These are phyloP conservation scores for Cladophialophora immunda DNA, from an alignment of 2,329 filamentous ascomycete species.

Conservation along the genomic window DNA sequence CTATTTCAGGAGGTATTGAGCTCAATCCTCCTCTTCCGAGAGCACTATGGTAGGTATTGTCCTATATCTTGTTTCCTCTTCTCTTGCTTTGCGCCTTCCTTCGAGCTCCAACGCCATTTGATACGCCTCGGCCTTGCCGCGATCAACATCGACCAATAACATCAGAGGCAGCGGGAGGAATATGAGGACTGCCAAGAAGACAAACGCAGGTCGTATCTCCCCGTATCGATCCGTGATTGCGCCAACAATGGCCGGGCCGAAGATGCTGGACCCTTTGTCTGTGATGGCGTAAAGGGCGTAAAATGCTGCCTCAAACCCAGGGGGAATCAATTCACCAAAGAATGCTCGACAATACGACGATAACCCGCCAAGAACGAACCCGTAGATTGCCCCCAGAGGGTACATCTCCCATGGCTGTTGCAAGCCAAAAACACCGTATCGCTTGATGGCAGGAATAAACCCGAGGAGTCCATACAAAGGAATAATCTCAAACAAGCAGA, in stretches of 20 bases:
- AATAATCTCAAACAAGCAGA: conserved; percentile 88
- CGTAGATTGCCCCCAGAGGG: conserved; percentile 86
- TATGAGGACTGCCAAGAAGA: conserved; percentile 87
- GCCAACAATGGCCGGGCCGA: conserved; percentile 93
- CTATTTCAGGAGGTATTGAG: not conserved
- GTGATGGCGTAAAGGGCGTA: conserved; percentile 97
- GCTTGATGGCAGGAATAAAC: conserved; percentile 80
- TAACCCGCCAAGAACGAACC: conserved; percentile 91
- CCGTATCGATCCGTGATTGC: conserved; percentile 86
- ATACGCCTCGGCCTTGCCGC: conserved; percentile 74
- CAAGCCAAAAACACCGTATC: conserved; percentile 80
- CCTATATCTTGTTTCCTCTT: conserved; percentile 25
- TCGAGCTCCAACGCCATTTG: conserved; percentile 66
- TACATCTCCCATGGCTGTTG: conserved; percentile 98
- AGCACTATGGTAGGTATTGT: conserved; percentile 37
- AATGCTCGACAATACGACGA: conserved; percentile 91
- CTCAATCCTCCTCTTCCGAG: conserved; percentile 37
- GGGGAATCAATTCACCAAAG: conserved; percentile 92
- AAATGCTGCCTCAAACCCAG: conserved; percentile 93
- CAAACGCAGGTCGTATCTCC: conserved; percentile 86
- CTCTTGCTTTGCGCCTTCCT: conserved; percentile 34
- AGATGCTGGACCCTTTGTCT: conserved; percentile 93
- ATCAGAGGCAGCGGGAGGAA: conserved; percentile 85
- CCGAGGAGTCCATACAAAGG: conserved; percentile 90
- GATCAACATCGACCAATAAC: conserved; percentile 82